These are phyloP conservation scores for Lentinula lateritia DNA, from an alignment of 768 basidiomycete species.

Conservation along the genomic window DNA sequence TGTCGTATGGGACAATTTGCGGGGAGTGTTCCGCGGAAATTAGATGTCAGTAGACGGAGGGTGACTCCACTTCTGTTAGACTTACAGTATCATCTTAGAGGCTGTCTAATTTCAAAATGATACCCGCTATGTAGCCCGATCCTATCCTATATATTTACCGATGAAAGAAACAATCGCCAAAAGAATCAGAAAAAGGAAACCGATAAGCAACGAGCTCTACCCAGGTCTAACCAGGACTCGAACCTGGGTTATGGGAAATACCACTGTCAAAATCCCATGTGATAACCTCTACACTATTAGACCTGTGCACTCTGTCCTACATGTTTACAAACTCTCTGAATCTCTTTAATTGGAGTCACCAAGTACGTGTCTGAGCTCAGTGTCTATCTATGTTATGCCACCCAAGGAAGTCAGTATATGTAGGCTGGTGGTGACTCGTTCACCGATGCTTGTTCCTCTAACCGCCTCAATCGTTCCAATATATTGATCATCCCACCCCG, in stretches of 20 bases:
- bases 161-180: too few relatives aligned
- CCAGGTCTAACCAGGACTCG: slow-evolving; percentile 7
- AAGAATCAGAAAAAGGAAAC: too few relatives aligned
- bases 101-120: not conserved
- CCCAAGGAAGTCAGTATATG: not conserved
- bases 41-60: slow-evolving; percentile 15
- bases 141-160: too few relatives aligned
- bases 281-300: slow-evolving; percentile 5
- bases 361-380: too few relatives aligned
- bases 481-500: not conserved
- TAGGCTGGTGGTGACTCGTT: not conserved
- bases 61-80: not conserved
- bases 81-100: not conserved
- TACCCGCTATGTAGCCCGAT: too few relatives aligned
- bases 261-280: not conserved
- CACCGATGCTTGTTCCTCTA: not conserved
- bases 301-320: not conserved
- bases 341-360: not conserved
- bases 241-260: slow-evolving; percentile 8
- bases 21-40: slow-evolving; percentile 45
- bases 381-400: too few relatives aligned
- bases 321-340: too few relatives aligned
- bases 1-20: slow-evolving; percentile 85
- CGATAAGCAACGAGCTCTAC: too few relatives aligned
- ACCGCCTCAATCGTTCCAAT: not conserved